A percentile compares a stretch with the other conserved stretches of the same genome.
Evolutionary conservation across 2,329 filamentous ascomycete genomes (phyloP).

Genomic region (Aspergillus terreus): DNA sequence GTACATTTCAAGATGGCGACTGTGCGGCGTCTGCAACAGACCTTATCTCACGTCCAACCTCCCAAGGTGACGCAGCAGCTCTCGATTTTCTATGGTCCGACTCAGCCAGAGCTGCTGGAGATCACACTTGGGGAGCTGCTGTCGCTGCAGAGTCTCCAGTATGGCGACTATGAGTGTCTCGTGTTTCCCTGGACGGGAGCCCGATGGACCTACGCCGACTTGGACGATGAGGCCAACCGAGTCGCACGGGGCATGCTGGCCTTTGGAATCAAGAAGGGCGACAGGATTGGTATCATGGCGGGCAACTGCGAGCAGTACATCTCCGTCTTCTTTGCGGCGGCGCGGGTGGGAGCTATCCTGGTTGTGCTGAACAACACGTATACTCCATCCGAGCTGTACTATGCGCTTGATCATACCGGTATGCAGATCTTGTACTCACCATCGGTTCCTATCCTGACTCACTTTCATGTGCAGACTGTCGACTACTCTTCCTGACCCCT

Average conservation of each 20-base stretch:
- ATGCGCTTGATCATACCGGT: slow-evolving; percentile 69
- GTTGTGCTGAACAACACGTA: slow-evolving; percentile 83
- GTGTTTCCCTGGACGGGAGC: slow-evolving; percentile 73
- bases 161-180: slow-evolving; percentile 64
- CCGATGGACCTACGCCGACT: slow-evolving; percentile 67
- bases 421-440: slow-evolving; percentile 18
- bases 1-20: slow-evolving; percentile 18
- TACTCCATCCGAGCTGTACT: slow-evolving; percentile 67
- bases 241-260: slow-evolving; percentile 64
- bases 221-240: slow-evolving; percentile 59
- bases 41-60: slow-evolving; percentile 26
- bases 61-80: slow-evolving; percentile 20
- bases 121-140: slow-evolving; percentile 70
- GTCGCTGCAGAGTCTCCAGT: slow-evolving; percentile 64
- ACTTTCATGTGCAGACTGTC: slow-evolving; percentile 54
- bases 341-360: slow-evolving; percentile 62
- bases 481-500: slow-evolving; percentile 68
- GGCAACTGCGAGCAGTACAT: slow-evolving; percentile 57
- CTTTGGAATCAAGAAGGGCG: slow-evolving; percentile 64
- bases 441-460: not conserved
- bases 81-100: slow-evolving; percentile 64
- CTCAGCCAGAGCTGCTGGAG: slow-evolving; percentile 66
- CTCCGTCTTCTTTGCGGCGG: slow-evolving; percentile 69
- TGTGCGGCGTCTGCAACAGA: slow-evolving; percentile 29
- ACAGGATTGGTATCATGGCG: slow-evolving; percentile 72